These are phyloP conservation scores for Amaranthus hypochondriacus DNA, from an alignment of 148 eudicot genomes.

Conservation along the genomic window DNA sequence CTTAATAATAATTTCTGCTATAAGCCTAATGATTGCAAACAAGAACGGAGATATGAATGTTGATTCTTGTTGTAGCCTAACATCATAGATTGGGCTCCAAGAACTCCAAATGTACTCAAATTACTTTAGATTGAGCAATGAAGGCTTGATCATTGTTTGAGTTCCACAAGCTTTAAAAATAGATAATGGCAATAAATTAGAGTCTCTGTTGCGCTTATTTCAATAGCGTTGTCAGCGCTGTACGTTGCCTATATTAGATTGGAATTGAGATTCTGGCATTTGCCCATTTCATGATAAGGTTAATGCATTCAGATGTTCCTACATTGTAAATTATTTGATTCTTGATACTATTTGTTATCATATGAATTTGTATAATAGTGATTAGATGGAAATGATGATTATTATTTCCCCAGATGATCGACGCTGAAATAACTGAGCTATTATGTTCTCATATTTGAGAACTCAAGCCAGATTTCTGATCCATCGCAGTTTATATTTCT, in stretches of 20 bases:
- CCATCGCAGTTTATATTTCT: constrained; percentile 8
- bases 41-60: constrained; percentile 34
- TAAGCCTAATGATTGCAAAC: constrained; percentile 24
- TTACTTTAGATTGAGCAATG: constrained; percentile 5
- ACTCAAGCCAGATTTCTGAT: constrained; percentile 39
- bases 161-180: neutral
- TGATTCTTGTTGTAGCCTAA: constrained; percentile 19
- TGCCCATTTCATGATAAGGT: constrained; percentile 1
- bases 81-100: constrained; percentile 21
- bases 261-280: constrained; percentile 35
- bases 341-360: neutral
- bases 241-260: constrained; percentile 26
- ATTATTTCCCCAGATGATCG: constrained; percentile 40
- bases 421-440: constrained; percentile 34
- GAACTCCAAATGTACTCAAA: constrained; percentile 8
- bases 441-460: constrained; percentile 21
- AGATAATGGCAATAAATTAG: constrained; percentile 32
- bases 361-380: too few relatives aligned
- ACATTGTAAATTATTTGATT: constrained; percentile 1
- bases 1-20: too few relatives aligned
- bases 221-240: constrained; percentile 31
- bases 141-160: constrained; percentile 3
- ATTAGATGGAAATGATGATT: constrained; percentile 27
- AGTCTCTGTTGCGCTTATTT: constrained; percentile 32
- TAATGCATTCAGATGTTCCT: constrained; percentile 31